Evolutionary conservation across 2,329 filamentous ascomycete species (phyloP), one percentile per base, ranked within the genome.

Genomic region (Colletotrichum paranaense): DNA sequence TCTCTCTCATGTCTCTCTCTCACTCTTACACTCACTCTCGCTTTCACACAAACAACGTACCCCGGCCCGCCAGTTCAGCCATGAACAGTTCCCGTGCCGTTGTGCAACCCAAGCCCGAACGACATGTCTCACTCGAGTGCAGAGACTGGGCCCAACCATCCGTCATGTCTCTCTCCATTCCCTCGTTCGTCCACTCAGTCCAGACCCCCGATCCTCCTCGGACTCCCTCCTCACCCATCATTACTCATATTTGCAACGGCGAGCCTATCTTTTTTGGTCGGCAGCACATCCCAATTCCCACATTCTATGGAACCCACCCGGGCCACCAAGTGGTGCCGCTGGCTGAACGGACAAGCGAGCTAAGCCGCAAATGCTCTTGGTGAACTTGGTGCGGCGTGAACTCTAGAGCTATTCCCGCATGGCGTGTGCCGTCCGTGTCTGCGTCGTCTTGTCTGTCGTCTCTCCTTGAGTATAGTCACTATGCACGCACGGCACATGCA

Each of bases 251-350:
- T 12, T 58, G 32, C 66, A 57, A 49, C 35, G 35, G 58, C 58
- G 57, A 42, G 46, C 35, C 46, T 60, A 30, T 42, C 19, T 30
- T 2, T 56, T 57, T 22, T 32, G 32, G 62, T 11, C 56, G 32
- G 9, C 52, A 60, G 64, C 38, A 46, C 64, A 42, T 72, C 58
- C 22, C 59, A 69, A 64, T 65, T 69, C 66, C 66, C 70, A 60
- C 70, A 72, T 69, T 73, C 70, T 59, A 59, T 68, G 53, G 65
- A 58, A 26, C 32, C 30, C 69, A 42, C 67, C 28, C 30, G 69
- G 65, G 59, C 66, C 65, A 60, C 66, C 70, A 64, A 69, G 69
- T 68, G 69, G 53, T 63, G 38, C 55, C 59, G 66, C 55, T 30
- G 59, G 66, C 65, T 19, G 58, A 63, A 63, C 24, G 66, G 46